A percentile compares a stretch with the other conserved stretches of the same genome.
These are phyloP conservation scores for Venturia effusa DNA, from an alignment of 2,329 filamentous ascomycete genomes.

Conservation along the genomic window DNA sequence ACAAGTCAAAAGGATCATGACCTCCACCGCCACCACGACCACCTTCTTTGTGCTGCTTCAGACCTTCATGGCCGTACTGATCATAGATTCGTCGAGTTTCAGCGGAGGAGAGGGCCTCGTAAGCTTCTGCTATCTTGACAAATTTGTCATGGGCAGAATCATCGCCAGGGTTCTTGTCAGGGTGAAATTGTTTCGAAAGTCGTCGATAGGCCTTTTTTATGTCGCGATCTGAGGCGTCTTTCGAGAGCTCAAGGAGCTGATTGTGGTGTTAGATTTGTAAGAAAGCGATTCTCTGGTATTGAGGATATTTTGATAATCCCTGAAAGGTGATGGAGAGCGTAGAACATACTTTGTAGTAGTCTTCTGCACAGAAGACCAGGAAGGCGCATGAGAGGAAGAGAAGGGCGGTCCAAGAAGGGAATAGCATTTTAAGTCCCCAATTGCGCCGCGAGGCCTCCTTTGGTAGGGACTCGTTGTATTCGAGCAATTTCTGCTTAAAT, in stretches of 20 bases:
- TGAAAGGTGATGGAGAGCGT: neutral
- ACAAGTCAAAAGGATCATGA: constrained; percentile 86
- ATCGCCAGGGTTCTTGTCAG: constrained; percentile 92
- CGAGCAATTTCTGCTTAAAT: neutral
- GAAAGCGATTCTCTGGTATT: constrained; percentile 9
- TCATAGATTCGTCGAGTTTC: constrained; percentile 86
- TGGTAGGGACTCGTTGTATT: neutral
- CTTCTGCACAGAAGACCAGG: constrained; percentile 42
- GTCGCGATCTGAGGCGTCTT: constrained; percentile 69
- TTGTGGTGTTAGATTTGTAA: constrained; percentile 15
- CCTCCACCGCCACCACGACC: constrained; percentile 43
- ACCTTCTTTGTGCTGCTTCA: constrained; percentile 71
- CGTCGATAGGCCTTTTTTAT: constrained; percentile 89
- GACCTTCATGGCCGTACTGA: constrained; percentile 81
- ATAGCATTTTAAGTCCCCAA: neutral
- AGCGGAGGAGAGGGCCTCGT: constrained; percentile 75
- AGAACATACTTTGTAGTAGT: constrained; percentile 63
- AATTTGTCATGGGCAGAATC: constrained; percentile 78
- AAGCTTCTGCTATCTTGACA: constrained; percentile 86
- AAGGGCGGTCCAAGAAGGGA: constrained; percentile 1
- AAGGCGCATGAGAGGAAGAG: constrained; percentile 23
- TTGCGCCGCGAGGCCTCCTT: neutral
- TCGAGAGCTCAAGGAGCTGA: constrained; percentile 71
- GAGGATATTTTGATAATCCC: neutral
- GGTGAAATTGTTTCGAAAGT: constrained; percentile 91